These are phyloP conservation scores for Cucumis melo DNA, from an alignment of 306 rosid species.

Conservation along the genomic window DNA sequence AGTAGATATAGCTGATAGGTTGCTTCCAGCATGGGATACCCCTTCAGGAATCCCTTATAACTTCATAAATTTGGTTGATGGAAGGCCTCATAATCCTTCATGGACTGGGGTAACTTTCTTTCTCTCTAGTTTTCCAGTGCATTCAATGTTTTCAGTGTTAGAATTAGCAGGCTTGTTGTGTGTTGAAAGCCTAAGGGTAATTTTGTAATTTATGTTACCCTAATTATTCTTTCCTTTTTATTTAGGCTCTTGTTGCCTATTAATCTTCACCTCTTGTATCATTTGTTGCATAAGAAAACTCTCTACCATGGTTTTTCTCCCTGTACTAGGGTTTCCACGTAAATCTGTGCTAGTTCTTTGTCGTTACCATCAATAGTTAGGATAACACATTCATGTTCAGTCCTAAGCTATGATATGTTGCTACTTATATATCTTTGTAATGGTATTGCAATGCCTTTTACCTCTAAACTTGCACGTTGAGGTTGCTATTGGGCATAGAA, in stretches of 20 bases:
- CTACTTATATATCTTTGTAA: neutral
- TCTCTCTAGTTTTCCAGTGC: constrained; percentile 6
- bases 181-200: too few relatives aligned
- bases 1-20: constrained; percentile 83
- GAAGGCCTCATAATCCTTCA: constrained; percentile 67
- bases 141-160: neutral
- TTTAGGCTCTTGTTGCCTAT: too few relatives aligned
- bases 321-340: too few relatives aligned
- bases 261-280: too few relatives aligned
- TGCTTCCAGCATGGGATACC: constrained; percentile 96
- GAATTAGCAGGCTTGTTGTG: too few relatives aligned
- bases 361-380: neutral
- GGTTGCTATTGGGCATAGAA: constrained; percentile 12
- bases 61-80: constrained; percentile 73
- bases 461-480: neutral
- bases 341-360: too few relatives aligned
- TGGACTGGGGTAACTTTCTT: constrained; percentile 82
- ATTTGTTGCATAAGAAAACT: too few relatives aligned
- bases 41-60: constrained; percentile 90
- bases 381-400: neutral
- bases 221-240: too few relatives aligned
- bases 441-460: neutral
- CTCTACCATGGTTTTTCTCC: too few relatives aligned
- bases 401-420: neutral
- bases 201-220: too few relatives aligned